Base-by-base conservation (phyloP, 805 yeast species). In the Spathaspora gorwiae region DNA sequence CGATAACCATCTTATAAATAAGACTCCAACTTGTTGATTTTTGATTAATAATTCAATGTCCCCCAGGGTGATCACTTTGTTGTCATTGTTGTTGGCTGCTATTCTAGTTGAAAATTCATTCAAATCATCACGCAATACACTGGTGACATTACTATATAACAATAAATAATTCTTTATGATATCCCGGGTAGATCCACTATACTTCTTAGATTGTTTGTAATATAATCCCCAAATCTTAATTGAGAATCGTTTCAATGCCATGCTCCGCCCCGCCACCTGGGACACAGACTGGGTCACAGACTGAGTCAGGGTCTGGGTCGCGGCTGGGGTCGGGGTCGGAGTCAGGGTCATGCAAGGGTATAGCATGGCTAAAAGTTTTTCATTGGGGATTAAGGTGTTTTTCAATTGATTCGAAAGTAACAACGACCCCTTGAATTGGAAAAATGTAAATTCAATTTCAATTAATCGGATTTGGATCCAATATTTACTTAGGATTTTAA, bases 401-500 rank as follows among this genome's bases (percentile, higher is more conserved):
- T 55, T 59, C 37, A 61, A 50, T 44, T 55, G 56, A 31, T 55
- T 52, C 10, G 64, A 57, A 15, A 56, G 47, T 35, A 62, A 42
- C 27, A 62, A 52, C 8, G 62, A 52, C 1, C 64, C 65, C 38
- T 59, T 57, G 34, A 53, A 53, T 44, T 61, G 68, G 49, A 61
- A 61, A 45, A 55, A 62, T 15, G 64, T 50, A 26, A 48, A 51
- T 29, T 57, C 62, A 26, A 61, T 40, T 41, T 61, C 66, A n/a
- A 59, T 47, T n/a, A 57, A 40, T 35, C 65, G 46, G n/a, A 63
- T 42, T 43, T 60, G 59, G n/a, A 59, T 48, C 68, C 67, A 63
- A 36, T 50, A 54, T 27, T 53, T 48, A 2, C 58, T 51, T 6
- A 59, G 43, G 8, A 56, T 10, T 24, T 45, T 49, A 37, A 55